Conservation (phyloP, 805 yeast genomes). For the Vanderwaltozyma yarrowii region DNA sequence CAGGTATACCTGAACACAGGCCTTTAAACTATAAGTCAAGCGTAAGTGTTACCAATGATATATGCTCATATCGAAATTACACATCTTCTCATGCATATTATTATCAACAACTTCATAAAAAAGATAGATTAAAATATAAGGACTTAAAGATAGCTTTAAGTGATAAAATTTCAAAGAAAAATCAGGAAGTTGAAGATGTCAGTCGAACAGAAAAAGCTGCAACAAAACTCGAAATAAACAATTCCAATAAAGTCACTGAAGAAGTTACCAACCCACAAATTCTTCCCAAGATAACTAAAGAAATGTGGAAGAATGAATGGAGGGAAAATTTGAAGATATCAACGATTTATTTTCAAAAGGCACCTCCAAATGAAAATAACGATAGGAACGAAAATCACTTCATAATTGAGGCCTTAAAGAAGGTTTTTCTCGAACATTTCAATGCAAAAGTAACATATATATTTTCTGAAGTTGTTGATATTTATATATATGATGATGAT, state of each 20-base stretch:
- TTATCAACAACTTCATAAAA: conserved; percentile 18
- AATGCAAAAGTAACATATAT: too few species aligned
- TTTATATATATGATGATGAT: too few species aligned
- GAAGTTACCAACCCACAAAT: not conserved
- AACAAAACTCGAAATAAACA: conserved; percentile 1
- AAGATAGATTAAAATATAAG: not conserved
- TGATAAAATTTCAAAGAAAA: not conserved
- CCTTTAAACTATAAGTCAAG: conserved; percentile 9
- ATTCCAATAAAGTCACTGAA: not conserved
- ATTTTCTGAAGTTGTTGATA: too few species aligned
- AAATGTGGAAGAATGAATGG: conserved; percentile 11
- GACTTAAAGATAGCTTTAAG: not conserved
- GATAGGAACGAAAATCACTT: too few species aligned
- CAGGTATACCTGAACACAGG: conserved; percentile 15
- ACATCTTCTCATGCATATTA: conserved; percentile 16
- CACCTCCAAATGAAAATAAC: not conserved
- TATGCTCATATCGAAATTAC: conserved; percentile 20
- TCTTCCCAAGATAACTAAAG: conserved; percentile 5
- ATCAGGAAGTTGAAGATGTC: not conserved
- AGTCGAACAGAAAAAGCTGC: too few species aligned
- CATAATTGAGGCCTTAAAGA: too few species aligned
- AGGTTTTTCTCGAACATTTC: too few species aligned
- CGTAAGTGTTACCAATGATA: conserved; percentile 23
- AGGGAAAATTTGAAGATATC: conserved; percentile 5
- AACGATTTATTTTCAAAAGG: conserved; percentile 5